A percentile compares a stretch with the other conserved stretches of the same genome.
These are phyloP conservation scores for Ambrosia hybrid DNA, from an alignment of 140 eudicot genomes.

Conservation along the genomic window DNA sequence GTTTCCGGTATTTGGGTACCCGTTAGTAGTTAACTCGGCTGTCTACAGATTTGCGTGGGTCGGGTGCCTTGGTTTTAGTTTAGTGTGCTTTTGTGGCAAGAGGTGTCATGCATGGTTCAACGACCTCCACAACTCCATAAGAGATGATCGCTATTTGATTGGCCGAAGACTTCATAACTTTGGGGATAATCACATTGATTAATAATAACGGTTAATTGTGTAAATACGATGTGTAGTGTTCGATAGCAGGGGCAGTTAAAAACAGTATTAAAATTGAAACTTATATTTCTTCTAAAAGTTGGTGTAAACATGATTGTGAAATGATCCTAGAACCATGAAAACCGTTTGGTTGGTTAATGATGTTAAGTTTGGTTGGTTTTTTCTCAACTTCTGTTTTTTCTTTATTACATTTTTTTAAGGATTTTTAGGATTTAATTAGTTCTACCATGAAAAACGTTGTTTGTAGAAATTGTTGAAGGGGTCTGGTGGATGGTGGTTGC, in stretches of 20 bases:
- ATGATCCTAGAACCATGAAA: neutral
- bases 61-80: constrained; percentile 72
- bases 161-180: constrained; percentile 90
- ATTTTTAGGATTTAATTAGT: too few species aligned
- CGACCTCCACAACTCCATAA: constrained; percentile 78
- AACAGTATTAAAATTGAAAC: neutral
- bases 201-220: constrained; percentile 13
- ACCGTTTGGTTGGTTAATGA: neutral
- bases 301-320: constrained; percentile 10
- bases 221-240: constrained; percentile 29
- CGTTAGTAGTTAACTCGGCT: constrained; percentile 82
- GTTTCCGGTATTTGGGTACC: constrained; percentile 82
- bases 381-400: too few species aligned
- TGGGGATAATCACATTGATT: constrained; percentile 31
- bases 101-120: constrained; percentile 91
- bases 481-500: too few species aligned
- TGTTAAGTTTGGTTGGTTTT: neutral
- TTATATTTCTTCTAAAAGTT: neutral
- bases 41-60: constrained; percentile 91
- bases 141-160: constrained; percentile 90
- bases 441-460: too few species aligned
- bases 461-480: too few species aligned
- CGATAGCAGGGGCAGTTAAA: constrained; percentile 11
- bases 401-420: too few species aligned
- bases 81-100: constrained; percentile 64